Evolutionary conservation across 2,329 filamentous ascomycete genomes (phyloP).

Genomic region (Exophiala xenobiotica): DNA sequence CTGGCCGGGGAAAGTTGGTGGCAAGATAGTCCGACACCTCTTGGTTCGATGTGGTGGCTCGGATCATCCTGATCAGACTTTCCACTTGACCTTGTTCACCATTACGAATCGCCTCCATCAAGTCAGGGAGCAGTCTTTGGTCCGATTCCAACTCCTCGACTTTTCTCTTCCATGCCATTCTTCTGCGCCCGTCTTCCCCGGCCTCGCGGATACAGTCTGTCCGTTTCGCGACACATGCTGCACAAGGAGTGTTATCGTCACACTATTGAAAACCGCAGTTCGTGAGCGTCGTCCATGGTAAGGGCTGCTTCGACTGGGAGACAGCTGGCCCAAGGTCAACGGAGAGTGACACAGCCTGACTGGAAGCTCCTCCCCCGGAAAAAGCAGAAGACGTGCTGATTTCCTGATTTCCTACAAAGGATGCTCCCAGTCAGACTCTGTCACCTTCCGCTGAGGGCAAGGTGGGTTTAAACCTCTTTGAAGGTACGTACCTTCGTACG

Average conservation of each 20-base stretch:
- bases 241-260: constrained; percentile 17
- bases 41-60: constrained; percentile 1
- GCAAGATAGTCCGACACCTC: constrained; percentile 4
- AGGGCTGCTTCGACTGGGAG: background rate
- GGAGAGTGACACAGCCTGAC: constrained; percentile 1
- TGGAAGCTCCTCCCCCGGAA: background rate
- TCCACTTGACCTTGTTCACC: constrained; percentile 2
- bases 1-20: constrained; percentile 1
- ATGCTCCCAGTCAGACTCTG: background rate
- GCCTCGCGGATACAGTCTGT: constrained; percentile 12
- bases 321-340: background rate
- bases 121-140: constrained; percentile 3
- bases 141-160: constrained; percentile 16
- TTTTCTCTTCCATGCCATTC: constrained; percentile 13
- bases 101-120: constrained; percentile 4
- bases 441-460: background rate
- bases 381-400: background rate
- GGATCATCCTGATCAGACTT: constrained; percentile 2
- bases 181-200: constrained; percentile 13
- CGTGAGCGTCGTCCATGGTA: background rate
- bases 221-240: constrained; percentile 8
- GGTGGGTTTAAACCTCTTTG: background rate
- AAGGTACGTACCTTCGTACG: constrained; percentile 11
- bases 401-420: background rate
- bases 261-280: constrained; percentile 8